phyloP scores from a whole-genome alignment of 2,329 filamentous ascomycete species.

The Microcyclospora pomicola region DNA sequence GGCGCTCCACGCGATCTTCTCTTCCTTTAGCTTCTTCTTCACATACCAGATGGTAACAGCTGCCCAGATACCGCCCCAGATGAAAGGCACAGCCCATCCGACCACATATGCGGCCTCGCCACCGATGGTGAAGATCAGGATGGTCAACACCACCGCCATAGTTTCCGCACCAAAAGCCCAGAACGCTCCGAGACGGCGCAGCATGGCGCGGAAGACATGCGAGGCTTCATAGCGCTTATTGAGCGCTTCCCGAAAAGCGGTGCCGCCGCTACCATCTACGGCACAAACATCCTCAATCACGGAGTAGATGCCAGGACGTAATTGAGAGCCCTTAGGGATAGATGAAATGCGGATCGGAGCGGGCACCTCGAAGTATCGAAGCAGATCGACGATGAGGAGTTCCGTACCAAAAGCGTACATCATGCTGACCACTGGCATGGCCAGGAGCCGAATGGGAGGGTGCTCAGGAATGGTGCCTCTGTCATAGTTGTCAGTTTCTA shows the following conservation, averaged over 20 bases:
- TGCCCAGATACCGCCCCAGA: conserved; percentile 37
- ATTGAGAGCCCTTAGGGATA: conserved; percentile 35
- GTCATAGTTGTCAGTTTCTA: neutral
- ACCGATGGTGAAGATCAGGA: conserved; percentile 34
- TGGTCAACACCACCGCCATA: conserved; percentile 28
- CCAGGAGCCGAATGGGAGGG: conserved; percentile 39
- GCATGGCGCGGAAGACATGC: conserved; percentile 39
- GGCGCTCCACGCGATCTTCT: conserved; percentile 23
- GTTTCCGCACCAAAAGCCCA: conserved; percentile 36
- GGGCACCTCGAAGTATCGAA: conserved; percentile 31
- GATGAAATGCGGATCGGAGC: conserved; percentile 40
- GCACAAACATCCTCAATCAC: conserved; percentile 42
- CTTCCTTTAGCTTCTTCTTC: conserved; percentile 22
- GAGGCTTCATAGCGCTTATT: conserved; percentile 40
- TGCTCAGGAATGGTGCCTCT: conserved; percentile 33
- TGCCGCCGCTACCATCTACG: conserved; percentile 40
- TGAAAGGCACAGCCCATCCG: conserved; percentile 36
- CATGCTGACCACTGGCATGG: conserved; percentile 40
- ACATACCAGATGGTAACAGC: conserved; percentile 34
- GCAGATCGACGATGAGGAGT: conserved; percentile 35
- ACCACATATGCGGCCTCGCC: conserved; percentile 36
- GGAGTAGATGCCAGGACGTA: conserved; percentile 41
- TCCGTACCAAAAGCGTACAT: conserved; percentile 39
- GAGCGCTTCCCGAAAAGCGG: conserved; percentile 37
- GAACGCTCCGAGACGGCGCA: conserved; percentile 38